A percentile compares a stretch with the other conserved stretches of the same genome.
phyloP scores from a whole-genome alignment of 306 rosid species.

The Clitoria ternatea region DNA sequence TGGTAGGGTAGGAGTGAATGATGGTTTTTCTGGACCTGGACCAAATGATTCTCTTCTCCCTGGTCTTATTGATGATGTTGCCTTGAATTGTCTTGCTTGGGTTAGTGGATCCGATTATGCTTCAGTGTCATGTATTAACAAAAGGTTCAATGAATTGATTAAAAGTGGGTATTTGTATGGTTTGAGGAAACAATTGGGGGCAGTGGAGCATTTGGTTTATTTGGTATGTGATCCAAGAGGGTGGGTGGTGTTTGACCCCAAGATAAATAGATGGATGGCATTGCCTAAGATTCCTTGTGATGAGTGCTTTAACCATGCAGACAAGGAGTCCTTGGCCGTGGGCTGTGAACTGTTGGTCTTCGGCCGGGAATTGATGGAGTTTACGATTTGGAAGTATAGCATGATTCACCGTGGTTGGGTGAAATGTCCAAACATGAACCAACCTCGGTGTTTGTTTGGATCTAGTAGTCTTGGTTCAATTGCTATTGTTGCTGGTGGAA shows the following conservation, averaged over 20 bases:
- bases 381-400: slow-evolving; percentile 87
- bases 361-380: slow-evolving; percentile 78
- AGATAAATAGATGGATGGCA: slow-evolving; percentile 64
- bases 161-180: slow-evolving; percentile 65
- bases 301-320: slow-evolving; percentile 89
- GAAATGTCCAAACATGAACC: slow-evolving; percentile 77
- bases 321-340: slow-evolving; percentile 92
- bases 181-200: slow-evolving; percentile 58
- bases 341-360: slow-evolving; percentile 79
- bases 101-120: slow-evolving; percentile 63
- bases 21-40: slow-evolving; percentile 49
- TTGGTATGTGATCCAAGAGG: slow-evolving; percentile 82
- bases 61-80: slow-evolving; percentile 82
- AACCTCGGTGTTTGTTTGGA: slow-evolving; percentile 89
- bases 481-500: slow-evolving; percentile 89
- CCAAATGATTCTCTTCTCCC: slow-evolving; percentile 79
- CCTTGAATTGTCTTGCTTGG: slow-evolving; percentile 74
- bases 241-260: slow-evolving; percentile 74
- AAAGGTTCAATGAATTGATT: slow-evolving; percentile 55
- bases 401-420: slow-evolving; percentile 55
- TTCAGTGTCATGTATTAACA: slow-evolving; percentile 57
- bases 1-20: slow-evolving; percentile 46
- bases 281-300: slow-evolving; percentile 92
- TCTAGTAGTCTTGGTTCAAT: slow-evolving; percentile 77
- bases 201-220: slow-evolving; percentile 79